Base-by-base conservation (phyloP, 352 stramenopile species). In the Phytophthora lateralis region DNA sequence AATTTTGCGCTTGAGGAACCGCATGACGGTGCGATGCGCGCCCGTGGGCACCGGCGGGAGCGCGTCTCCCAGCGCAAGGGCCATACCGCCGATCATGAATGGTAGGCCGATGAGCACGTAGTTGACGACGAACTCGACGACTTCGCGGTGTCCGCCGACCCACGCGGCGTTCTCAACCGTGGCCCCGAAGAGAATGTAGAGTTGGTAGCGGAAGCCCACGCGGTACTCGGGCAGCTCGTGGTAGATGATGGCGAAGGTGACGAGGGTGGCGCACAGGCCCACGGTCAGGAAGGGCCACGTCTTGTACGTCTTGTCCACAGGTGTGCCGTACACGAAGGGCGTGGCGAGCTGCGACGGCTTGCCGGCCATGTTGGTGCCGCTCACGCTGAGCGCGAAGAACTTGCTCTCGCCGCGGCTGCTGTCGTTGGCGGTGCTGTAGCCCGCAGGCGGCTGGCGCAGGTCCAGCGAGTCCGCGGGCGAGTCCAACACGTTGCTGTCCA, bases 1-100 rank as follows among this genome's bases (percentile, higher is more conserved):
- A 52, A 93, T 76, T 70, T 91, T 90, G 60, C 83, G 80, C 72
- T 93, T 93, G 34, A 93, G 73, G 66, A 92, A 93, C 15, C 85
- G 80, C 65, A 88, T 85, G 46, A 89, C 41, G 32, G 75, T 89
- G 55, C 85, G 85, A 56, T 91, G 79, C 24, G 80, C 75, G 56
- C 85, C 85, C 12, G 73, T 87, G 2, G 85, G 80, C 18, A 92
- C 80, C 2, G 85, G 85, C 39, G 85, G 85, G 17, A 93, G 55
- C 27, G 85, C 85, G 43, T 93, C 74, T 14, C 78, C 85, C 11
- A 82, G 59, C 2, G 85, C 77, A 14, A 93, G 68, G 4, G 74
- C 76, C 55, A 88, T 84, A 24, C 82, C 85, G 6, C 82, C 85
- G 35, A 92, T 60, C 76, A 91, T 87, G 15, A 85, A 92, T 1